Evolutionary conservation across 139 green algal species (phyloP), one percentile per base, ranked within the genome.

Genomic region (Auxenochlorella protothecoides): DNA sequence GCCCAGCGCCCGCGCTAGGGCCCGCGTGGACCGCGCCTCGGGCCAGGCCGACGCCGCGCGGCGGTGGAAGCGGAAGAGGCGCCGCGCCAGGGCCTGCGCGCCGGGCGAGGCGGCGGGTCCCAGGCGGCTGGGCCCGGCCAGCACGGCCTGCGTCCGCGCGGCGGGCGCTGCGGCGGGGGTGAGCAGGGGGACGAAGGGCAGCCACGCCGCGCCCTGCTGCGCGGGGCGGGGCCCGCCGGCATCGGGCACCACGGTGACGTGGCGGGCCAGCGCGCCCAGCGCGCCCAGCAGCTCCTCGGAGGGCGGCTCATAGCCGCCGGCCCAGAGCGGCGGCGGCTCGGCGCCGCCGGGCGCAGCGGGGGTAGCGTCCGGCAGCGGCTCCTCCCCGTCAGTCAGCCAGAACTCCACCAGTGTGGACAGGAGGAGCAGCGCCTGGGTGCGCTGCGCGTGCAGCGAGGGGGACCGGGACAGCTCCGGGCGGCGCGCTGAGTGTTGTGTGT

Each of bases 381-480:
- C 81, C 15, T 87, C 80, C 3, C 79, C 68, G 59, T 93, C 89
- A 14, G 85, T 90, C 59, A 92, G 72, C 89, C 88, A 94, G 59
- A 91, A 93, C 81, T 94, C 89, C 2, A 91, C 27, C 54, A 94
- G 77, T 57, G 72, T 77, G 11, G 67, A 70, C 53, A 74, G 76
- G 14, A 82, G 74, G 16, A 74, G 65, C 9, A 69, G 51, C 27
- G 27, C 27, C 27, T 44, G 27, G 27, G 27, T 44, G 27, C 27
- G 27, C 27, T 44, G 27, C 27, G 27, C 27, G 27, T 44, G 27
- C 27, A 44, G 27, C 27, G 27, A 44, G 27, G 27, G 27, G 27
- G 27, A 44, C 27, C 27, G 27, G 27, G 27, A 44, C 27, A 44
- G 27, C 27, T 44, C 27, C 27, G 27, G 27, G 27, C 27, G 27